Base-by-base conservation (phyloP, 1,284 basidiomycete species). In the Ceratobasidium sp. region DNA sequence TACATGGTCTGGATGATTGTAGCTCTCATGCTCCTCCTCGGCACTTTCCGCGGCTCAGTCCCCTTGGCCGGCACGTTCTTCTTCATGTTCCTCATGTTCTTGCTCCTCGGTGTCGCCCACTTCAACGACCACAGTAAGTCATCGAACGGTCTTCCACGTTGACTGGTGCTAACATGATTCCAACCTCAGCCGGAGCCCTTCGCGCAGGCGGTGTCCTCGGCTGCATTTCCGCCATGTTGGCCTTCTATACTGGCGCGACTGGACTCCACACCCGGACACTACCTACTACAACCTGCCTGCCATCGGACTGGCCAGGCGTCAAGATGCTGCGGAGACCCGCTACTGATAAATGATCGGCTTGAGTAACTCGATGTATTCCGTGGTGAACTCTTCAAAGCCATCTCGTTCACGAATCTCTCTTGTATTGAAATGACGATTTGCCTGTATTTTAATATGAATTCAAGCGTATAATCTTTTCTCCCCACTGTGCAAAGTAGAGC, bases 181-280 rank as follows among this genome's bases (percentile, higher is more conserved):
- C 20, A 6, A 0, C 1, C 47, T 17, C 17, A 68, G 70, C 68
- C 4, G 67, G 58, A 12, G 56, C 77, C 12, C 68, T 56, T 75
- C 89, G 85, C 74, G 90, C 88, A 1, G 93, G 92, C 54, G 94
- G 94, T 64, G 85, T 78, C 1, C 78, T 93, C 35, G 94, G 93
- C 32, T 82, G 89, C 68, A 72, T 88, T 65, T 88, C 89, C 20
- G 88, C 88, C 0, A 77, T 85, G 71, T 77, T 90, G 73, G 90
- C 88, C n/a, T 91, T 85, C 80, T 91, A 91, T 76, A 81, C 83
- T 57, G 90, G 85, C 49, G 78, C 86, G 20, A 82, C 83, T 25
- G 85, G 89, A 69, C 77, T 91, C 55, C 81, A 89, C 58, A 80
- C 80, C 25, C 80, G 80, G 84, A 85, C 47, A 69, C 67, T 15